Base-by-base conservation (phyloP, 805 yeast species). In the Cyberlindnera sargentensis region DNA sequence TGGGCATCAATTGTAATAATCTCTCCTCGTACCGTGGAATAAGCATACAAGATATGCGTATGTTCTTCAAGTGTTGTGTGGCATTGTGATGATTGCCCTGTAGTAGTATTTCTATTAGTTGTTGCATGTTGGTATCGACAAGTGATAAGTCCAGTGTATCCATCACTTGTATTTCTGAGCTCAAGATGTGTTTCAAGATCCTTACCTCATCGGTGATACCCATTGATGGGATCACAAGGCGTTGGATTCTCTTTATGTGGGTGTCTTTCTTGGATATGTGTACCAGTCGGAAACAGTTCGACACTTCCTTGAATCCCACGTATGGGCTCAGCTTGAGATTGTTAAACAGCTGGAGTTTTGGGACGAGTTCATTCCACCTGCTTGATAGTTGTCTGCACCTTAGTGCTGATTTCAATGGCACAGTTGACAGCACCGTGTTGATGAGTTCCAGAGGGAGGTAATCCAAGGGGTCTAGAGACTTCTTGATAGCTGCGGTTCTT, bases 131-230 rank as follows among this genome's bases (percentile, higher is more conserved):
- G 2, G 44, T 27, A 8, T 51, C 55, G 8, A 42, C 23, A 34
- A 58, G 50, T 2, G 38, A 43, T 15, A 55, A 8, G 7, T 48
- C 52, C 9, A 58, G 36, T 2, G 38, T 27, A 2, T 42, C 50
- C 6, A n/a, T 34, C 5, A 55, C 39, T 6, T 20, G 5, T 1
- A 53, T 7, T 4, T 32, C 26, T 0, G 51, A 40, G 30, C 45
- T 49, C 2, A 50, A 31, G 3, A 53, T 35, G 1, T 37, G 43
- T 5, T 46, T 46, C 4, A 55, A 20, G 1, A 53, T 40, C n/a
- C 44, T 48, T 23, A 42, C 37, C 37, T 55, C 62, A 24, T 56
- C 62, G 4, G 50, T 30, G 11, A 51, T 30, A 28, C 51, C 46
- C 11, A 51, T 42, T 0, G 60, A 51, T 2, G 44, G 43, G 3